Evolutionary conservation across 352 stramenopile genomes (phyloP).

Genomic region (Phytophthora tentaculata): DNA sequence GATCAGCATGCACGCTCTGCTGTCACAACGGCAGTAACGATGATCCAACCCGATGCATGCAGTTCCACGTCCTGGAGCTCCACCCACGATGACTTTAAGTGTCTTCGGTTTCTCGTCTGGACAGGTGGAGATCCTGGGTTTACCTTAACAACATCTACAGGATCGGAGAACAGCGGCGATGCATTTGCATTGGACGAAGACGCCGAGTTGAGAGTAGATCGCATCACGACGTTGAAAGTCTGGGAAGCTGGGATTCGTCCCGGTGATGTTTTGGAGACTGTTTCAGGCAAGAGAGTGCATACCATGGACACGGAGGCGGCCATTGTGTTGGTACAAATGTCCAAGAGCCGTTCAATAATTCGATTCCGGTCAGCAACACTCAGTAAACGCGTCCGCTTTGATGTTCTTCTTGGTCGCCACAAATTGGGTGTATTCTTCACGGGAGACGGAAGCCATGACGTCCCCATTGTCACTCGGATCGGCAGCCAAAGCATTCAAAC

Average conservation of each 20-base stretch:
- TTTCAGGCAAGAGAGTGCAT: constrained; percentile 41
- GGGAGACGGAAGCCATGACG: constrained; percentile 44
- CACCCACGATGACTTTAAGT: constrained; percentile 35
- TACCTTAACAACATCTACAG: constrained; percentile 30
- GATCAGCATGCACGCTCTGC: background rate
- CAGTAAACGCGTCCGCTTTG: constrained; percentile 38
- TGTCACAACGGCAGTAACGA: constrained; percentile 5
- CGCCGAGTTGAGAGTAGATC: constrained; percentile 36
- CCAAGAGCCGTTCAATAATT: constrained; percentile 42
- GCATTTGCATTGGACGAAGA: constrained; percentile 32
- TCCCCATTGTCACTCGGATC: constrained; percentile 60
- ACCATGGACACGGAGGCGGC: constrained; percentile 47
- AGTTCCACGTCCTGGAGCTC: constrained; percentile 33
- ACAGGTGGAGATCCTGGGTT: constrained; percentile 39
- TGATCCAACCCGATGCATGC: background rate
- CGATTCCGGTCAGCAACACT: constrained; percentile 47
- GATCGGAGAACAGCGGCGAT: constrained; percentile 7
- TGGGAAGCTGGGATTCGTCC: constrained; percentile 58
- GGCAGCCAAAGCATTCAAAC: constrained; percentile 3
- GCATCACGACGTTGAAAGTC: constrained; percentile 39
- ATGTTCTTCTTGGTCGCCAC: constrained; percentile 42
- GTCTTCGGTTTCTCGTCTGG: constrained; percentile 62
- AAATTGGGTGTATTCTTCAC: constrained; percentile 58
- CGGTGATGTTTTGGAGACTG: constrained; percentile 63
- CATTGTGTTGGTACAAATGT: constrained; percentile 36